A percentile compares a stretch with the other conserved stretches of the same genome.
These are phyloP conservation scores for Nemania sp. DNA, from an alignment of 2,329 filamentous ascomycete genomes.

Conservation along the genomic window DNA sequence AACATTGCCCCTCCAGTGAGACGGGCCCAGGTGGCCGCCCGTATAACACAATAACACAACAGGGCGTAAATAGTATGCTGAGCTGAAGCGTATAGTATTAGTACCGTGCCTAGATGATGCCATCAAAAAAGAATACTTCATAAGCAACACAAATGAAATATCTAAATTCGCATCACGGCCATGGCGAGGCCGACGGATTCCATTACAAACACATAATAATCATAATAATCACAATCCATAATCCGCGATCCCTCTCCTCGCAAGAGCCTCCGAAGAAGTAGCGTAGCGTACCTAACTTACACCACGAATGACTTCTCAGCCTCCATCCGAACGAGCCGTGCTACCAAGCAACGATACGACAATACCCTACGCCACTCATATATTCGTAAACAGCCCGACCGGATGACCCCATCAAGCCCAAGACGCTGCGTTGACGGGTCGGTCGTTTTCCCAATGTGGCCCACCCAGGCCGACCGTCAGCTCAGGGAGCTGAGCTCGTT, in stretches of 20 bases:
- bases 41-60: too few species aligned
- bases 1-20: constrained; percentile 6
- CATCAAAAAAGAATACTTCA: neutral
- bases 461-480: constrained; percentile 10
- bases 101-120: constrained; percentile 16
- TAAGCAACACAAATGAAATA: constrained; percentile 21
- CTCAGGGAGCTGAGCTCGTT: constrained; percentile 19
- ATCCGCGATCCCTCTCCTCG: too few species aligned
- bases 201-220: constrained; percentile 5
- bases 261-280: too few species aligned
- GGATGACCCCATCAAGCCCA: constrained; percentile 11
- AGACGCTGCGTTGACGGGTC: constrained; percentile 6
- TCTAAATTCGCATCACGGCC: constrained; percentile 4
- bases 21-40: constrained; percentile 9
- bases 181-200: constrained; percentile 12
- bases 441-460: constrained; percentile 5
- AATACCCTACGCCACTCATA: constrained; percentile 19
- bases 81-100: constrained; percentile 17
- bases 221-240: neutral
- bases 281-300: too few species aligned
- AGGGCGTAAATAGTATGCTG: neutral
- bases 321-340: constrained; percentile 17
- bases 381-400: constrained; percentile 8
- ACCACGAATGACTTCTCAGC: constrained; percentile 12
- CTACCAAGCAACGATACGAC: constrained; percentile 6